A percentile compares a stretch with the other conserved stretches of the same genome.
Conservation (phyloP, 116 monocot genomes). For the Iris pallida region DNA sequence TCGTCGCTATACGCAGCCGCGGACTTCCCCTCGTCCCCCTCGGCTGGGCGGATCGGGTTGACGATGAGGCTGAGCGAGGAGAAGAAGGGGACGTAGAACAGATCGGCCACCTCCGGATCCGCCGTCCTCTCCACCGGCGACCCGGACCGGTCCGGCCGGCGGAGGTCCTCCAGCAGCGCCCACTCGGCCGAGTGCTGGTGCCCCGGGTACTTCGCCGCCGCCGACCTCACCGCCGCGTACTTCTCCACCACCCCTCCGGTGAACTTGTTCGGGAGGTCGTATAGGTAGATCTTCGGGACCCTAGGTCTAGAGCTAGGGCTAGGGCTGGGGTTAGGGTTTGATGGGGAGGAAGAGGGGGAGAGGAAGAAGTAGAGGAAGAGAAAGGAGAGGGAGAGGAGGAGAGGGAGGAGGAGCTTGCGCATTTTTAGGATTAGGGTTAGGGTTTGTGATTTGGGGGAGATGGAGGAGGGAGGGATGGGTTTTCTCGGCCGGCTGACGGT, state of each 20-base stretch:
- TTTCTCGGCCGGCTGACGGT: background rate
- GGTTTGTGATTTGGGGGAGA: constrained; percentile 6
- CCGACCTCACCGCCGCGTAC: constrained; percentile 54
- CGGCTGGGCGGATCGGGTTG: constrained; percentile 51
- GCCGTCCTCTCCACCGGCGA: constrained; percentile 33
- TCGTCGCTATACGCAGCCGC: constrained; percentile 57
- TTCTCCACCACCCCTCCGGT: constrained; percentile 70
- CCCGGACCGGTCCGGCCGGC: constrained; percentile 16
- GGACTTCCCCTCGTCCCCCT: background rate
- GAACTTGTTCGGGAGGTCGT: constrained; percentile 73
- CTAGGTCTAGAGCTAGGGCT: background rate
- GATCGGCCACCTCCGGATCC: constrained; percentile 68
- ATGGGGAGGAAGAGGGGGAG: background rate
- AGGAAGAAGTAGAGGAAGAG: constrained; percentile 11
- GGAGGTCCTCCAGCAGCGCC: constrained; percentile 61
- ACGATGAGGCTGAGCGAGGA: constrained; percentile 84
- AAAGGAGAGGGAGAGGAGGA: constrained; percentile 17
- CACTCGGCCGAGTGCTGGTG: constrained; percentile 97
- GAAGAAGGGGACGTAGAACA: constrained; percentile 93
- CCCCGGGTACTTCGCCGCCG: constrained; percentile 49
- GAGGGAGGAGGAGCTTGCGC: constrained; percentile 7
- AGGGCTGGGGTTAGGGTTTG: background rate
- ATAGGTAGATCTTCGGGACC: constrained; percentile 61
- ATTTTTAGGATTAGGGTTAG: constrained; percentile 9
- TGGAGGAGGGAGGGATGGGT: constrained; percentile 3